Conservation (phyloP, 192 early-diverging fungal species). For the Diversispora eburnea region DNA sequence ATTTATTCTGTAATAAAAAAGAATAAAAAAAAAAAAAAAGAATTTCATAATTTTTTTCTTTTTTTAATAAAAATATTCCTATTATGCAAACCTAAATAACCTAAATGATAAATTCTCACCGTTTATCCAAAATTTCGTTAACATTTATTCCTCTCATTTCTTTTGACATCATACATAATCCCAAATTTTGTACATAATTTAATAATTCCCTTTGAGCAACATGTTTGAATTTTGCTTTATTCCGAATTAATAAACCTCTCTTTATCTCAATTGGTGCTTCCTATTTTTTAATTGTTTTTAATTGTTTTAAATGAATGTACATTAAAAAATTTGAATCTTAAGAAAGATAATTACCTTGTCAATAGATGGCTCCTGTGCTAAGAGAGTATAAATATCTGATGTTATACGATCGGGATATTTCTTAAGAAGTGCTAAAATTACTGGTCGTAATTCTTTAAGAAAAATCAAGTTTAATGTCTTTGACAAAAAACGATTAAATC, state of each 20-base stretch:
- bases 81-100: background rate
- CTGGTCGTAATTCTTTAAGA: background rate
- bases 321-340: background rate
- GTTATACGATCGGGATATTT: constrained; percentile 18
- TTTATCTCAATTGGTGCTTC: constrained; percentile 20
- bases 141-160: constrained; percentile 22
- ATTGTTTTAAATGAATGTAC: background rate
- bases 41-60: background rate
- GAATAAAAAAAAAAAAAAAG: background rate
- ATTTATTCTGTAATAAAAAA: constrained; percentile 24
- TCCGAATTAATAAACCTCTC: constrained; percentile 5
- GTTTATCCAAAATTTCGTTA: constrained; percentile 18
- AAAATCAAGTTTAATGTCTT: background rate
- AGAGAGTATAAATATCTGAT: background rate
- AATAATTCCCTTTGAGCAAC: background rate
- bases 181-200: constrained; percentile 1
- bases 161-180: background rate
- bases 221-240: background rate
- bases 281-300: constrained; percentile 8
- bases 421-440: constrained; percentile 3
- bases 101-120: background rate
- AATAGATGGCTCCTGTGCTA: constrained; percentile 1
- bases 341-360: background rate
- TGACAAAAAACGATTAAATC: constrained; percentile 12
- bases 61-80: background rate